Evolutionary conservation across 805 yeast species (phyloP), one percentile per base, ranked within the genome.

Genomic region (Zygoascus ofunaensis): DNA sequence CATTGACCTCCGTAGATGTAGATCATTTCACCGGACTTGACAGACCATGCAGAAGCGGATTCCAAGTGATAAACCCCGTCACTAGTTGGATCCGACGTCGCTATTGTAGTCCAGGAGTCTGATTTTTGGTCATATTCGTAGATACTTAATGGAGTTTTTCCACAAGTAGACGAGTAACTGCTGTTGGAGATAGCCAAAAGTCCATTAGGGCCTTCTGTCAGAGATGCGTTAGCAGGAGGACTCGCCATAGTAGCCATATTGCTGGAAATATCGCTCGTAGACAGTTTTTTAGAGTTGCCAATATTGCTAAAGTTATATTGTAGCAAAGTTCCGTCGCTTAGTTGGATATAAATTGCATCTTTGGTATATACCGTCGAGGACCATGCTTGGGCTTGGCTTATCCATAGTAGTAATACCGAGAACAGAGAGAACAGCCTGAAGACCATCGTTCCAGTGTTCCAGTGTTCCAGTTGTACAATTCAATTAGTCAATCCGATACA

Each of bases 1-100:
- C 64, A 59, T 21, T 34, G 39, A 4, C 65, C 65, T 22, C 65
- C 65, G 28, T 54, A 61, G 4, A 58, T 40, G 42, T 59, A 60
- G 23, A 60, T 48, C 10, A 44, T 41, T 33, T 55, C 52, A 7
- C 34, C 33, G 4, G 21, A 14, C 14, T 23, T 21, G 3, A 21
- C 41, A 40, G 54, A 46, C 64, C 64, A 61, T 5, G 50, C 53
- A 3, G 58, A 49, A 32, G 59, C 48, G 32, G 47, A 47, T 12
- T 46, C 50, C 15, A 45, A 44, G 39, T 44, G 49, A 59, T 59
- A 59, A 17, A 43, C 41, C 28, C 48, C 50, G 26, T 47, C 30
- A 26, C 12, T 12, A 8, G 30, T 8, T 26, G 30, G 30, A 26
- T 26, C 17, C 8, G 58, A 50, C 21, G 51, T 44, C 8, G 55